These are phyloP conservation scores for Fonsecaea erecta DNA, from an alignment of 2,329 filamentous ascomycete genomes.

Conservation along the genomic window DNA sequence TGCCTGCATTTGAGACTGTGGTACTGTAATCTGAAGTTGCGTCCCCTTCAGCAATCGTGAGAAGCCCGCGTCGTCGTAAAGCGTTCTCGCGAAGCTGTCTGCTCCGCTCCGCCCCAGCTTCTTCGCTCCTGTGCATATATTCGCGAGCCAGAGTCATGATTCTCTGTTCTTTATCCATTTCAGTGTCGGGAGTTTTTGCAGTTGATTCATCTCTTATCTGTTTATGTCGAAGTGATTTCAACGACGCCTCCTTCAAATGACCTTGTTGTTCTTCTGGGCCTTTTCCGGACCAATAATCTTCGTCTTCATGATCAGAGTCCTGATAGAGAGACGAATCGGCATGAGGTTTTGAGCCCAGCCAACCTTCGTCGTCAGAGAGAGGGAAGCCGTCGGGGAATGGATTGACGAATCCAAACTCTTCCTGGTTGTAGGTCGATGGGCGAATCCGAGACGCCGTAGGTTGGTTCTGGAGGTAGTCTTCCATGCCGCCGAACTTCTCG, in stretches of 20 bases:
- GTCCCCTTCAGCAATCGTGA: not conserved
- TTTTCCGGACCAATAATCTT: slow-evolving; percentile 14
- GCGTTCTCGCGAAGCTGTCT: slow-evolving; percentile 21
- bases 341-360: slow-evolving; percentile 7
- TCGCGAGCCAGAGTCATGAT: slow-evolving; percentile 15
- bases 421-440: not conserved
- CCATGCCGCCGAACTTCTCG: not conserved
- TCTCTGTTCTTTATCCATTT: slow-evolving; percentile 10
- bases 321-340: slow-evolving; percentile 16
- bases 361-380: slow-evolving; percentile 1
- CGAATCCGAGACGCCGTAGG: not conserved
- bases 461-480: not conserved
- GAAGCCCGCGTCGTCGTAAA: slow-evolving; percentile 3
- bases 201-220: slow-evolving; percentile 1
- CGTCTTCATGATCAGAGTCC: slow-evolving; percentile 15
- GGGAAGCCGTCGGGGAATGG: slow-evolving; percentile 5
- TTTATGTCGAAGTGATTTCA: slow-evolving; percentile 10
- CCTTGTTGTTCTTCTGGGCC: slow-evolving; percentile 14
- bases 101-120: slow-evolving; percentile 22
- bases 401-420: slow-evolving; percentile 17
- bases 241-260: slow-evolving; percentile 7
- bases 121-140: slow-evolving; percentile 21
- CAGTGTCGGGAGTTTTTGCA: not conserved
- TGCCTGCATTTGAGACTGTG: not conserved
- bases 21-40: not conserved